A percentile compares a stretch with the other conserved stretches of the same genome.
Conservation (phyloP, 1,284 basidiomycete genomes). For the Apiotrichum veenhuisii region DNA sequence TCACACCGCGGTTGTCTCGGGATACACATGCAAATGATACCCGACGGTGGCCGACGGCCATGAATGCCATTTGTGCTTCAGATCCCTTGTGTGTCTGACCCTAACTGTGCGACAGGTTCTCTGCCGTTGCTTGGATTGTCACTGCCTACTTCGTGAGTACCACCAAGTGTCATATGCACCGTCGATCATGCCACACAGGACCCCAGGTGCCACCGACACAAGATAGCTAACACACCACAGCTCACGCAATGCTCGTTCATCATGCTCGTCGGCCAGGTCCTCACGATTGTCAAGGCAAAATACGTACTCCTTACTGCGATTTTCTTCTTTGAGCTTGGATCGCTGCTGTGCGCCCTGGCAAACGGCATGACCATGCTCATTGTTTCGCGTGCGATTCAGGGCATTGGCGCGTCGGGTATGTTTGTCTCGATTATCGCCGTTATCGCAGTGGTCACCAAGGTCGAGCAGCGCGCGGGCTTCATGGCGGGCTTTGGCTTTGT, state of each 20-base stretch:
- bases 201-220: no score
- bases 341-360: constrained; percentile 55
- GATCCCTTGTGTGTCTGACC: background rate
- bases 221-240: background rate
- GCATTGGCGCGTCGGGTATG: constrained; percentile 37
- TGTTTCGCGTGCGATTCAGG: constrained; percentile 53
- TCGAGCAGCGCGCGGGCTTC: constrained; percentile 51
- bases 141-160: constrained; percentile 52
- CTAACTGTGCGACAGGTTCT: constrained; percentile 22
- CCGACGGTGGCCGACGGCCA: no score
- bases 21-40: no score
- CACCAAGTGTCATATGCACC: no score
- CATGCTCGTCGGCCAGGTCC: constrained; percentile 50
- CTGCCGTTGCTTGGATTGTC: constrained; percentile 51
- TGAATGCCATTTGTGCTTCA: no score
- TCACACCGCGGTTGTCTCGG: no score
- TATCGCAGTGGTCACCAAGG: constrained; percentile 45
- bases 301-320: constrained; percentile 52
- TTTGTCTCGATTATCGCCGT: constrained; percentile 51
- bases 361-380: constrained; percentile 50
- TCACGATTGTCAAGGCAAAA: constrained; percentile 51
- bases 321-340: constrained; percentile 53
- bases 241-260: constrained; percentile 49
- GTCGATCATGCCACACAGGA: no score
- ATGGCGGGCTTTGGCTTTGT: constrained; percentile 45